Conservation (phyloP, 352 stramenopile species). For the Phytophthora pini region DNA sequence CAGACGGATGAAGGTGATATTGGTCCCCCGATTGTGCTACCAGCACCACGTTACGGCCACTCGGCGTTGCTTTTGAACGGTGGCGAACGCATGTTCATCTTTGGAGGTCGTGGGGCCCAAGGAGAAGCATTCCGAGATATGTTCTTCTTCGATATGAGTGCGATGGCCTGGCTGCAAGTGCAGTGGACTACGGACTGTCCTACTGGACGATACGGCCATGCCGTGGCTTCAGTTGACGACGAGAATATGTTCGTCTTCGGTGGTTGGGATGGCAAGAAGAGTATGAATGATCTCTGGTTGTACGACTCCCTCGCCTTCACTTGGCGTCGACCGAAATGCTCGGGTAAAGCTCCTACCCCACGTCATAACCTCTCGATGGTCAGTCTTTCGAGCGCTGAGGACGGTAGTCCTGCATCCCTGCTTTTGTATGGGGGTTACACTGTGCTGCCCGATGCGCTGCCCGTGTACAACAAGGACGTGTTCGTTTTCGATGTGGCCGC, state of each 20-base stretch:
- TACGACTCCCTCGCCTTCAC: conserved; percentile 79
- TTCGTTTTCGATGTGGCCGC: conserved; percentile 68
- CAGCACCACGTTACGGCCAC: conserved; percentile 87
- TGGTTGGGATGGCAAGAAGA: conserved; percentile 85
- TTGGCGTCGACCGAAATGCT: conserved; percentile 73
- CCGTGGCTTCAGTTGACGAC: conserved; percentile 64
- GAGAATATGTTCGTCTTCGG: conserved; percentile 88
- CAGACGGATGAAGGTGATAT: conserved; percentile 34
- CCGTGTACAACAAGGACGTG: conserved; percentile 81
- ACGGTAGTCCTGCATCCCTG: conserved; percentile 31
- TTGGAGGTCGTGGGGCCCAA: conserved; percentile 63
- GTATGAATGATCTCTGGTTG: conserved; percentile 77
- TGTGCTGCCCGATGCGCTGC: conserved; percentile 50
- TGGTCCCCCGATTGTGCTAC: conserved; percentile 46
- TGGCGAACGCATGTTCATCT: conserved; percentile 78
- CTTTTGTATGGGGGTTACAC: conserved; percentile 87
- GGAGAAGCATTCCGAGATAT: conserved; percentile 84
- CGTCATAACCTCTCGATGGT: conserved; percentile 82
- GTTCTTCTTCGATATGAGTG: conserved; percentile 86
- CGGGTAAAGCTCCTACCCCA: conserved; percentile 64
- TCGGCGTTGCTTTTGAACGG: conserved; percentile 76
- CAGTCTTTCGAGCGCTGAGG: conserved; percentile 13
- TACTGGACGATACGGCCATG: conserved; percentile 75
- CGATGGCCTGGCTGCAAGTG: conserved; percentile 86
- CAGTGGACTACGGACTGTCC: conserved; percentile 88